A percentile compares a stretch with the other conserved stretches of the same genome.
phyloP scores from a whole-genome alignment of 768 basidiomycete species.

The Russula sp. region DNA sequence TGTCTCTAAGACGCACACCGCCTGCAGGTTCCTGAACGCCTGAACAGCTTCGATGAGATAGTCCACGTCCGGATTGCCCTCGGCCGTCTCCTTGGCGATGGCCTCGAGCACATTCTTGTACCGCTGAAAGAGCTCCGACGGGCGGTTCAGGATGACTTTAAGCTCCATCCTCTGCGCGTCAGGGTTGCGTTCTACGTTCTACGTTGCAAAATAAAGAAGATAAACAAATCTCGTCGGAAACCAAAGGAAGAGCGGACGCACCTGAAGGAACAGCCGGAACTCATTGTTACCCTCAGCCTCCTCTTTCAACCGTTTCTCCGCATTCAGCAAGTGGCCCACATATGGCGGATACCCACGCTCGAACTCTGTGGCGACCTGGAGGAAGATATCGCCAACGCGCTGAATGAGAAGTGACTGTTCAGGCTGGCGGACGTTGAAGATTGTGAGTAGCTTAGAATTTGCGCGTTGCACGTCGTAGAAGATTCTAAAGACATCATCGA shows the following conservation, averaged over 20 bases:
- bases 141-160: slow-evolving; percentile 75
- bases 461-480: slow-evolving; percentile 83
- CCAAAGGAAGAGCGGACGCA: slow-evolving; percentile 35
- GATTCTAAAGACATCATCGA: slow-evolving; percentile 88
- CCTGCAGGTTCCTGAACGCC: slow-evolving; percentile 78
- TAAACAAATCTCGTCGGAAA: not conserved
- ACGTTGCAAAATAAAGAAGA: slow-evolving; percentile 13
- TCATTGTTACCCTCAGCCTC: slow-evolving; percentile 79
- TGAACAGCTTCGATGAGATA: slow-evolving; percentile 81
- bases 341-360: slow-evolving; percentile 82
- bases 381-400: slow-evolving; percentile 84
- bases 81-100: slow-evolving; percentile 76
- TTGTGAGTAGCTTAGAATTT: slow-evolving; percentile 77
- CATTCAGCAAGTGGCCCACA: slow-evolving; percentile 77
- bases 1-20: slow-evolving; percentile 76
- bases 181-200: slow-evolving; percentile 49
- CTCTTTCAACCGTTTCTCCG: slow-evolving; percentile 83
- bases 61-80: slow-evolving; percentile 78
- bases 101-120: slow-evolving; percentile 85
- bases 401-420: slow-evolving; percentile 83
- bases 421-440: slow-evolving; percentile 78
- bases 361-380: slow-evolving; percentile 85
- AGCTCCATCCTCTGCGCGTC: slow-evolving; percentile 64
- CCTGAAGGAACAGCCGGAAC: slow-evolving; percentile 85
- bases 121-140: slow-evolving; percentile 77